phyloP scores from a whole-genome alignment of 176 grass and related monocot genomes.

The Oryza longistaminata region DNA sequence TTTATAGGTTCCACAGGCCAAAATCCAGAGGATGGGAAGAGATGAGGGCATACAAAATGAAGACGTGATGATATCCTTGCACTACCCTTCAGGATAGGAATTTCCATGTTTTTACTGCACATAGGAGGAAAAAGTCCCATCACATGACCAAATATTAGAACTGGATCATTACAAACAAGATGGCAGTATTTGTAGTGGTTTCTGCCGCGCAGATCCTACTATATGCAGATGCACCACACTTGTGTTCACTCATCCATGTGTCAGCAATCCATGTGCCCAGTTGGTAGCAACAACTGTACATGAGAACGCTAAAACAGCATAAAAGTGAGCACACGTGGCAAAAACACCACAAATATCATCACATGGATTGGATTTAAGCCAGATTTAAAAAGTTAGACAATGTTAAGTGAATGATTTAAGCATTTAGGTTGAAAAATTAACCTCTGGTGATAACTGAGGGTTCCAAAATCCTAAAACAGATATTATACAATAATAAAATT shows the following conservation, averaged over 20 bases:
- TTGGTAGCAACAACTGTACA: neutral
- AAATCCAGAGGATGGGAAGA: constrained; percentile 87
- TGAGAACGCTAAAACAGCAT: no score
- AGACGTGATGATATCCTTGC: constrained; percentile 85
- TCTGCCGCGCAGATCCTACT: neutral
- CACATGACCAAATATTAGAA: neutral
- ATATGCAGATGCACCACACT: neutral
- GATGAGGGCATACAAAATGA: constrained; percentile 82
- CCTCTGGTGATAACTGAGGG: neutral
- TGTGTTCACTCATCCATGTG: neutral
- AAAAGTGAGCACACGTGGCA: no score
- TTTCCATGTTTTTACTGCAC: constrained; percentile 87
- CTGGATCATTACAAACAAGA: neutral
- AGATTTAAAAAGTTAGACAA: no score
- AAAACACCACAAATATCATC: no score
- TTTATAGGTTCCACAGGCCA: constrained; percentile 55
- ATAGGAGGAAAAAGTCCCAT: neutral
- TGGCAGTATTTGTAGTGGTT: neutral
- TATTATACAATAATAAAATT: neutral
- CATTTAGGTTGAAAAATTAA: no score
- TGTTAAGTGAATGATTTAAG: no score
- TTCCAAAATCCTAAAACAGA: neutral
- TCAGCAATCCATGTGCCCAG: neutral
- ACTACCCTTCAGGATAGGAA: constrained; percentile 91
- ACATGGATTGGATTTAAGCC: no score